These are phyloP conservation scores for Gomphus sp. DNA, from an alignment of 1,284 basidiomycete species.

Conservation along the genomic window DNA sequence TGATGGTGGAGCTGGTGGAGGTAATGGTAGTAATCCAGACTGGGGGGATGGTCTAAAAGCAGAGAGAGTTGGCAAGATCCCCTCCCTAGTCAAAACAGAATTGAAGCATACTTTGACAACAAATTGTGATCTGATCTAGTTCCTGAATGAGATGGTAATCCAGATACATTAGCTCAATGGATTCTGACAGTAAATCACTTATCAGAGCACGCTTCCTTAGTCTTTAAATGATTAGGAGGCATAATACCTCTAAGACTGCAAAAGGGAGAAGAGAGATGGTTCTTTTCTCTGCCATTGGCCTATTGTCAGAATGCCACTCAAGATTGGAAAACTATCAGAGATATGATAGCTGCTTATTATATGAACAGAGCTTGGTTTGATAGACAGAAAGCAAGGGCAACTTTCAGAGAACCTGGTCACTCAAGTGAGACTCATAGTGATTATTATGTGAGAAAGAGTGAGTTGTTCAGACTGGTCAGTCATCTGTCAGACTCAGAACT, in stretches of 20 bases:
- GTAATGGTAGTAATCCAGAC: too few relatives aligned
- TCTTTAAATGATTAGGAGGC: conserved; percentile 10
- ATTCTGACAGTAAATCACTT: too few relatives aligned
- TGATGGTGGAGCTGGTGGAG: too few relatives aligned
- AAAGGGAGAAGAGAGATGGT: conserved; percentile 21
- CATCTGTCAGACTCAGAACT: conserved; percentile 14
- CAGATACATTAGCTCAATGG: too few relatives aligned
- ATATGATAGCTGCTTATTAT: conserved; percentile 19
- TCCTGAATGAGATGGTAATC: too few relatives aligned
- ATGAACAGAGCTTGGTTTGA: too few relatives aligned
- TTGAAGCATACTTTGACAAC: too few relatives aligned
- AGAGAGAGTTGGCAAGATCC: too few relatives aligned
- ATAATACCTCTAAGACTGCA: conserved; percentile 5
- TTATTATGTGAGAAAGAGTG: conserved; percentile 21
- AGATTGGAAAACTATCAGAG: conserved; percentile 20
- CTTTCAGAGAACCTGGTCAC: conserved; percentile 20
- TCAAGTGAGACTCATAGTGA: conserved; percentile 20
- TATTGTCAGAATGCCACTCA: conserved; percentile 12
- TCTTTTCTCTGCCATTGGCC: conserved; percentile 15
- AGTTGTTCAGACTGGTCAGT: conserved; percentile 15
- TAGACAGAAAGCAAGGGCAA: too few relatives aligned
- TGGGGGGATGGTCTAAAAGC: too few relatives aligned
- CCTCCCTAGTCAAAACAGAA: too few relatives aligned
- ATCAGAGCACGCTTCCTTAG: conserved; percentile 16
- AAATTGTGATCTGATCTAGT: too few relatives aligned